Conservation (phyloP, 2,329 filamentous ascomycete genomes). For the Stachybotrys echinatus region DNA sequence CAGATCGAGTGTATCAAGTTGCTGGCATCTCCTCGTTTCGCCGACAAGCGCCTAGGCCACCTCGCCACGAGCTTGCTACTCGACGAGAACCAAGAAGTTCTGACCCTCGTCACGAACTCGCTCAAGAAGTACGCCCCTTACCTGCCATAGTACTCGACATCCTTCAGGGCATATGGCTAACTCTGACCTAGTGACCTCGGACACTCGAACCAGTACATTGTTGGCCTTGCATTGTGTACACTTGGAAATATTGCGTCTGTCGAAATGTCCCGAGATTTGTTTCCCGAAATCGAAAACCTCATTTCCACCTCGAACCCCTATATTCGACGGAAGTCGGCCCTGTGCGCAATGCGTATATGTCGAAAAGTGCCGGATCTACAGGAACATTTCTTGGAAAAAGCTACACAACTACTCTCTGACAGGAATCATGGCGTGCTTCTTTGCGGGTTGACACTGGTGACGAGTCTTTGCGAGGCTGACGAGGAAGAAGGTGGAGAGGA, state of each 20-base stretch:
- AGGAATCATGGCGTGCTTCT: constrained; percentile 93
- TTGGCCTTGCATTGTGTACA: constrained; percentile 91
- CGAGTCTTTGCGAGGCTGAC: constrained; percentile 89
- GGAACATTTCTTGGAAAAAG: constrained; percentile 95
- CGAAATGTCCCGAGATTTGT: constrained; percentile 97
- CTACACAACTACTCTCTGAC: constrained; percentile 80
- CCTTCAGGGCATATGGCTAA: constrained; percentile 7
- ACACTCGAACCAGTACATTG: constrained; percentile 97
- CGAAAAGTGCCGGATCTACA: constrained; percentile 95
- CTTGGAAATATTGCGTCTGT: constrained; percentile 96
- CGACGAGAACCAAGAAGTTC: constrained; percentile 97
- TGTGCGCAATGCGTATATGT: constrained; percentile 99
- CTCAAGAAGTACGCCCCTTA: constrained; percentile 75
- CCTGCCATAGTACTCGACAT: not conserved
- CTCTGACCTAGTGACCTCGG: constrained; percentile 68
- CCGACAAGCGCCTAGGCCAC: constrained; percentile 94
- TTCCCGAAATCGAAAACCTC: constrained; percentile 89
- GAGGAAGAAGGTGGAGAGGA: constrained; percentile 89
- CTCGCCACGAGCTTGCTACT: constrained; percentile 92
- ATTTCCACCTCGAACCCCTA: constrained; percentile 96
- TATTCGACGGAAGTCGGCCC: constrained; percentile 89
- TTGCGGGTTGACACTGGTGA: constrained; percentile 86
- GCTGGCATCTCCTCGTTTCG: constrained; percentile 91
- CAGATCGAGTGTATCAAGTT: constrained; percentile 99
- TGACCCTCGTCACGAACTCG: constrained; percentile 96